A percentile compares a stretch with the other conserved stretches of the same genome.
These are phyloP conservation scores for Chalaropsis ovoidea DNA, from an alignment of 2,329 filamentous ascomycete species.

Conservation along the genomic window DNA sequence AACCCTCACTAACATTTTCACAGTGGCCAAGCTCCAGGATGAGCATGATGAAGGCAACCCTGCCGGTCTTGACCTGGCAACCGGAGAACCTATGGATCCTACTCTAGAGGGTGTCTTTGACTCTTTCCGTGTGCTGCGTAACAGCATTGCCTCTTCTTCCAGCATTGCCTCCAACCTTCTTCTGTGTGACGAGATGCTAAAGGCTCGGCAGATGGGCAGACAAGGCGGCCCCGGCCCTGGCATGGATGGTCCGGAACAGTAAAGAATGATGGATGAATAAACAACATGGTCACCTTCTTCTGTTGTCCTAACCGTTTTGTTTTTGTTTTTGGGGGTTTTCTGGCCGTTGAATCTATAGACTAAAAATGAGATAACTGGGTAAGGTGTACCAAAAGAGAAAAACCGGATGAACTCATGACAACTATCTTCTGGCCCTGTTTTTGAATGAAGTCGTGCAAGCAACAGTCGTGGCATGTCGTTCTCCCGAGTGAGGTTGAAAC, in stretches of 20 bases:
- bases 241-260: conserved; percentile 51
- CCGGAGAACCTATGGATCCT: conserved; percentile 90
- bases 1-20: conserved; percentile 24
- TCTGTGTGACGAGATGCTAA: conserved; percentile 92
- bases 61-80: conserved; percentile 76
- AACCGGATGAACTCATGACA: conserved; percentile 14
- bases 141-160: conserved; percentile 85
- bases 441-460: neutral
- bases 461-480: neutral
- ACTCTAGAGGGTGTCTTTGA: conserved; percentile 87
- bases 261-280: conserved; percentile 33
- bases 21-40: conserved; percentile 78
- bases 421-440: conserved; percentile 16
- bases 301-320: conserved; percentile 19
- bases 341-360: conserved; percentile 24
- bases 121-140: conserved; percentile 88
- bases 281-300: conserved; percentile 17
- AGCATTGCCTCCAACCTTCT: conserved; percentile 93
- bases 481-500: neutral
- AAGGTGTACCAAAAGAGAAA: conserved; percentile 17
- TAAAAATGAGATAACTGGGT: conserved; percentile 25
- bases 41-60: conserved; percentile 74
- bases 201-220: conserved; percentile 88
- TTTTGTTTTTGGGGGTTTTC: conserved; percentile 17
- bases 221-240: conserved; percentile 52